A percentile compares a stretch with the other conserved stretches of the same genome.
phyloP scores from a whole-genome alignment of 495 filamentous ascomycete genomes.

The Wilcoxina mikolae region DNA sequence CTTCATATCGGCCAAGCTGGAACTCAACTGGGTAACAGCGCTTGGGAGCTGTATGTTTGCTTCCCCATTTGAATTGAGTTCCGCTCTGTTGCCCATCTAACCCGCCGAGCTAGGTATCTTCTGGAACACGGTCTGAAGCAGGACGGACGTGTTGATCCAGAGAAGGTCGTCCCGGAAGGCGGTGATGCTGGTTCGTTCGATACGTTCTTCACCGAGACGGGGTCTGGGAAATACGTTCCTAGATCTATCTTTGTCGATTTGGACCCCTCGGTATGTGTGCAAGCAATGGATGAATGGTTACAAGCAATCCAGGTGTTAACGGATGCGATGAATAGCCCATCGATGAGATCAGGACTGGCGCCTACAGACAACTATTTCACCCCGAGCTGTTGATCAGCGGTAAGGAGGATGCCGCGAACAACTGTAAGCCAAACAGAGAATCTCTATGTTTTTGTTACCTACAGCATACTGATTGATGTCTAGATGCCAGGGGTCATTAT shows the following conservation, averaged over 20 bases:
- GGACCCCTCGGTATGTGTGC: constrained; percentile 55
- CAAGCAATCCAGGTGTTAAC: background rate
- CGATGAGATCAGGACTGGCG: constrained; percentile 76
- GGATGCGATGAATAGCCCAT: constrained; percentile 45
- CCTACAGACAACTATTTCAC: constrained; percentile 76
- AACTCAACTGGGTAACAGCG: constrained; percentile 82
- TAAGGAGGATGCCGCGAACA: constrained; percentile 90
- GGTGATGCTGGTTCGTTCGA: constrained; percentile 60
- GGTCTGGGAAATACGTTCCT: constrained; percentile 75
- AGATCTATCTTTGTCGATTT: constrained; percentile 81
- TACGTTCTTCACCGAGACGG: constrained; percentile 84
- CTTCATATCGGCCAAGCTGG: constrained; percentile 89
- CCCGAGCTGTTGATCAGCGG: constrained; percentile 77
- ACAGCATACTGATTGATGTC: constrained; percentile 7
- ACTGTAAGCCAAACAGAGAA: constrained; percentile 43
- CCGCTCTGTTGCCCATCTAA: background rate
- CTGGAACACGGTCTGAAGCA: constrained; percentile 75
- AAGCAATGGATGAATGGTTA: background rate
- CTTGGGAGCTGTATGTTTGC: constrained; percentile 87
- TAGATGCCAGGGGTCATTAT: constrained; percentile 80
- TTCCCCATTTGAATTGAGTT: background rate
- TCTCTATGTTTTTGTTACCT: too few relatives aligned
- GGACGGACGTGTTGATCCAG: constrained; percentile 55
- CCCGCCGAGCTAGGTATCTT: constrained; percentile 52
- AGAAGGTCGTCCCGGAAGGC: constrained; percentile 36